Evolutionary conservation across 495 filamentous ascomycete species (phyloP).

Genomic region (Neohortaea acidophila): DNA sequence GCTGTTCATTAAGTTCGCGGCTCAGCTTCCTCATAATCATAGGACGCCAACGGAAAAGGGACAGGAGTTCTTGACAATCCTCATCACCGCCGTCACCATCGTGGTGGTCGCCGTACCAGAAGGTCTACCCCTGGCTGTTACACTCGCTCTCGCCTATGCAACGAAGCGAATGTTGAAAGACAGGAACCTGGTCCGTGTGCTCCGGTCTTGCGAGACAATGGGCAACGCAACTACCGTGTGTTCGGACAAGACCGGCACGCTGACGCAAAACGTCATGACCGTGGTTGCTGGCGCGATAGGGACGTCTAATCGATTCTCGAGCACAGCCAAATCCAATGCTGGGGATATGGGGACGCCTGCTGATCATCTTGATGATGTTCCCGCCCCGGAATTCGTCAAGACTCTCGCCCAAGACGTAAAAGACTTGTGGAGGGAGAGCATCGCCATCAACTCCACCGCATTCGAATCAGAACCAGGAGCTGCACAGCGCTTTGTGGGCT

Average conservation of each 20-base stretch:
- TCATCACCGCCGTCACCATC: slow-evolving; percentile 89
- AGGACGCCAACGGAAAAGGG: slow-evolving; percentile 56
- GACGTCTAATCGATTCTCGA: slow-evolving; percentile 40
- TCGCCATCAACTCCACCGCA: slow-evolving; percentile 51
- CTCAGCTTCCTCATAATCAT: slow-evolving; percentile 42
- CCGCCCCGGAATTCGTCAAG: slow-evolving; percentile 43
- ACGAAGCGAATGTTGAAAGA: slow-evolving; percentile 92
- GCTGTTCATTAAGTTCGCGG: slow-evolving; percentile 83
- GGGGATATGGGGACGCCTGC: slow-evolving; percentile 25
- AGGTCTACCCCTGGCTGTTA: slow-evolving; percentile 83
- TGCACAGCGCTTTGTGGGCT: slow-evolving; percentile 45
- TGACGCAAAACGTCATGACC: slow-evolving; percentile 64
- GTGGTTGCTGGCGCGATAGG: slow-evolving; percentile 48
- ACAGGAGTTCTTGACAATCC: slow-evolving; percentile 76
- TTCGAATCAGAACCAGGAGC: slow-evolving; percentile 43
- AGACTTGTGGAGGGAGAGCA: slow-evolving; percentile 41
- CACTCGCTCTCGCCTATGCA: slow-evolving; percentile 82
- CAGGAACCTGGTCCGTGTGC: slow-evolving; percentile 79
- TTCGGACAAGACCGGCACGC: slow-evolving; percentile 90
- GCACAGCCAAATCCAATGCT: slow-evolving; percentile 8
- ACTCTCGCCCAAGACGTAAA: slow-evolving; percentile 37
- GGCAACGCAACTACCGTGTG: slow-evolving; percentile 93
- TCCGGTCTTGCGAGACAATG: slow-evolving; percentile 97
- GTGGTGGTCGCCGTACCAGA: slow-evolving; percentile 93
- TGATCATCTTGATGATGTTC: slow-evolving; percentile 28